Base-by-base conservation (phyloP, 2,329 filamentous ascomycete genomes). In the Lecanicillium sp. region DNA sequence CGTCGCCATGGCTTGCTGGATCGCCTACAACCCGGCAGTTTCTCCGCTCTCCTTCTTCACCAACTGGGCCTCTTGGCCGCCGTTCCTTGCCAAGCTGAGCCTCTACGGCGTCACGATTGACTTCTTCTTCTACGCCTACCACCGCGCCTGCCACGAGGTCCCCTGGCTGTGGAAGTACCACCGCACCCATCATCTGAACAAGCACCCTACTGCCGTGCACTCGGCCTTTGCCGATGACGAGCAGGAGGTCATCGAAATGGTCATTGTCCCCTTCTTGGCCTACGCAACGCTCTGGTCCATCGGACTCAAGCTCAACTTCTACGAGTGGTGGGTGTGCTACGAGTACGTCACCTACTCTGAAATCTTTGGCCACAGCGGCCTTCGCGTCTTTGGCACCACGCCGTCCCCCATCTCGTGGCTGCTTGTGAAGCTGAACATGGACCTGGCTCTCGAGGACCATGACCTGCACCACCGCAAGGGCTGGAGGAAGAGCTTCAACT, bases 311-410 rank as follows among this genome's bases (percentile, higher is more conserved):
- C 66, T 72, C 63, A 67, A 67, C 5, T 73, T 73, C 53, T 71
- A 72, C 43, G 68, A 71, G 37, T 70, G 66, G 68, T 73, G 69
- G 69, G 51, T 73, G 14, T 72, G 69, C 55, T 65, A 70, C 47
- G 60, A 68, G 49, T 73, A 70, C 44, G 60, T 73, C 26, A 60
- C 67, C 6, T 72, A 63, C 53, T 55, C 65, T 14, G 68, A 71
- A 48, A 47, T 69, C 7, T 56, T 59, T 23, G 67, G 68, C 10
- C 68, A 71, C 49, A 66, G 61, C 21, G 67, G 68, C 0, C 49
- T 72, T n/a, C 64, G 69, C 3, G 42, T 72, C 10, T 63, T 63
- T 39, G 55, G 61, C 2, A 59, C 57, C 1, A 60, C 65, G 1
- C 66, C 69, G 0, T 62, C 60, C 1, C 61, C 67, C 0, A 49